A percentile compares a stretch with the other conserved stretches of the same genome.
Conservation (phyloP, 2,329 filamentous ascomycete genomes). For the Talaromyces amestolkiae region DNA sequence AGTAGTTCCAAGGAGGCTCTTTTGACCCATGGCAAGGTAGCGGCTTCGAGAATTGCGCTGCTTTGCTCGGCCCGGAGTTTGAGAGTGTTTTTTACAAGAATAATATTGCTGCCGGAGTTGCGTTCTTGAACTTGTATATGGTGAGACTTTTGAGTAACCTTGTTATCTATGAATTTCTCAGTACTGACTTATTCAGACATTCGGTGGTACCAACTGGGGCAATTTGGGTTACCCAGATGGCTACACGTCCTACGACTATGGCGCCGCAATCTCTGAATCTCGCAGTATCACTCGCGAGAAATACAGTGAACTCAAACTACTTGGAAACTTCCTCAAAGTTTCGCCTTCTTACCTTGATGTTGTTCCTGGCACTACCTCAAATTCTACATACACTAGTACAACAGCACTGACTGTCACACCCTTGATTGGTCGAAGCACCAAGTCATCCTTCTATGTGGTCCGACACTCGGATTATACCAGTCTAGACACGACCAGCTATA, state of each 20-base stretch:
- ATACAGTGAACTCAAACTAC: slow-evolving; percentile 74
- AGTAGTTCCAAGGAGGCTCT: slow-evolving; percentile 65
- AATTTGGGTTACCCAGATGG: slow-evolving; percentile 69
- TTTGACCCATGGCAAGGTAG: slow-evolving; percentile 74
- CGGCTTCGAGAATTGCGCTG: slow-evolving; percentile 66
- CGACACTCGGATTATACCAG: slow-evolving; percentile 66
- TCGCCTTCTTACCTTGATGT: slow-evolving; percentile 68
- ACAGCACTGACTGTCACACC: slow-evolving; percentile 60
- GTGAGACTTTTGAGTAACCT: slow-evolving; percentile 37
- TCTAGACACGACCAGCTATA: slow-evolving; percentile 58
- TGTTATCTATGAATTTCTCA: neutral
- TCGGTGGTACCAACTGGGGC: slow-evolving; percentile 81
- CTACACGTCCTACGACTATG: slow-evolving; percentile 63
- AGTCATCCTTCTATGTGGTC: slow-evolving; percentile 63
- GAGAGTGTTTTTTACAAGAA: slow-evolving; percentile 80
- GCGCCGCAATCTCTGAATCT: slow-evolving; percentile 66
- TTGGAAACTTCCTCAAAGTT: slow-evolving; percentile 71
- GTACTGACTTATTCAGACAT: slow-evolving; percentile 47
- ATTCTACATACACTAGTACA: slow-evolving; percentile 51
- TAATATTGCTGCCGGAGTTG: slow-evolving; percentile 62
- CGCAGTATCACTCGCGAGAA: slow-evolving; percentile 69
- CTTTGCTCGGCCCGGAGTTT: slow-evolving; percentile 69
- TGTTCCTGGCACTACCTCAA: slow-evolving; percentile 48
- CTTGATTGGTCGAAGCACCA: slow-evolving; percentile 54
- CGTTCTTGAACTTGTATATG: slow-evolving; percentile 74